A percentile compares a stretch with the other conserved stretches of the same genome.
Evolutionary conservation across 305 asterid genomes (phyloP).

Genomic region (Plantago rigida): DNA sequence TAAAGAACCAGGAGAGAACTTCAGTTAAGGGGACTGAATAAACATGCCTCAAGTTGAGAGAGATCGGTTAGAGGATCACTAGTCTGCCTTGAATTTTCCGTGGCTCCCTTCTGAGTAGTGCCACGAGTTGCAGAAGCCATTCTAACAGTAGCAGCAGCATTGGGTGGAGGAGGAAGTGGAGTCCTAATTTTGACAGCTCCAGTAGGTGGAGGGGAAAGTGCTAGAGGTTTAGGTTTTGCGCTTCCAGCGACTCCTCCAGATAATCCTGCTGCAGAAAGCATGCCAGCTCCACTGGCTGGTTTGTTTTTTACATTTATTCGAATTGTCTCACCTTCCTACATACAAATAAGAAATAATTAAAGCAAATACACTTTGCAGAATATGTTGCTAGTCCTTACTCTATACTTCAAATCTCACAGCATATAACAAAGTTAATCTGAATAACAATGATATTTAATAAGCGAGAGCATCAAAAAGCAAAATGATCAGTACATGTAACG

Average conservation of each 20-base stretch:
- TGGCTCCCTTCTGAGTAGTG: constrained; percentile 29
- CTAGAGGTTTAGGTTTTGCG: constrained; percentile 40
- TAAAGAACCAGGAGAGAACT: not conserved
- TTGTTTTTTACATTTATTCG: constrained; percentile 76
- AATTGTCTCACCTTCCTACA: constrained; percentile 89
- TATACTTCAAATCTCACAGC: not conserved
- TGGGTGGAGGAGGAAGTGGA: constrained; percentile 85
- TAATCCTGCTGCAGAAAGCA: constrained; percentile 77
- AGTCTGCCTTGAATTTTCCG: constrained; percentile 39
- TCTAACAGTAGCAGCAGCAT: constrained; percentile 53
- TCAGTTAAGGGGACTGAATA: not conserved
- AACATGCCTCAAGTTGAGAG: constrained; percentile 63
- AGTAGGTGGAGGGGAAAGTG: constrained; percentile 78
- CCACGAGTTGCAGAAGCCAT: constrained; percentile 33
- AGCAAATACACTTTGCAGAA: no score
- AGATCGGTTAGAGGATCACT: constrained; percentile 56
- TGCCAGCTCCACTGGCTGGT: constrained; percentile 67
- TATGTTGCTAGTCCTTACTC: constrained; percentile 14
- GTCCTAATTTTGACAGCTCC: constrained; percentile 59
- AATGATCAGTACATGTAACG: no score
- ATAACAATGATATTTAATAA: no score
- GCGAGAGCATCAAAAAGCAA: no score
- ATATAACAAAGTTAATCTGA: no score
- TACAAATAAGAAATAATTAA: constrained; percentile 11
- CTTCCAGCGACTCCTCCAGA: constrained; percentile 39